A percentile compares a stretch with the other conserved stretches of the same genome.
phyloP scores from a whole-genome alignment of 768 basidiomycete species.

The Lactifluus rugatus region DNA sequence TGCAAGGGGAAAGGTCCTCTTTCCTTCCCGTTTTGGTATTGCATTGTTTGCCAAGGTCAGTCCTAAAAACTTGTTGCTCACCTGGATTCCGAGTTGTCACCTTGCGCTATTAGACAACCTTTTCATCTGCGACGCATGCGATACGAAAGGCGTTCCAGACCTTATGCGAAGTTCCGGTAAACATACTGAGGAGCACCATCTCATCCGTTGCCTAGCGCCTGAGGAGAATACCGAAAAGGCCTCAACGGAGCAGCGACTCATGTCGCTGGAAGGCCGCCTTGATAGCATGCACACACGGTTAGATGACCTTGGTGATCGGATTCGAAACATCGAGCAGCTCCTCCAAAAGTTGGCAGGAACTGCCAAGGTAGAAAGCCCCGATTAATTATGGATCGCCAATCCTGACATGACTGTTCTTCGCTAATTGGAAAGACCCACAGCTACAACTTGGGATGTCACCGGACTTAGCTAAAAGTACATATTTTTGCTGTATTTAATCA shows the following conservation, averaged over 20 bases:
- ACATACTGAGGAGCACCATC: neutral
- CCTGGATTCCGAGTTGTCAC: neutral
- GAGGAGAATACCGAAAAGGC: neutral
- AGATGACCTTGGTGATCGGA: neutral
- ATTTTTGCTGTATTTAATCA: no score
- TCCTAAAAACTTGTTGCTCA: no score
- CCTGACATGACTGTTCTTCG: neutral
- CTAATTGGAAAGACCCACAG: no score
- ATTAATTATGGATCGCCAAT: neutral
- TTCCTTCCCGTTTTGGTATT: slow-evolving; percentile 3
- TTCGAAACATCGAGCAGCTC: neutral
- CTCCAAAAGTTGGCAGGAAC: neutral
- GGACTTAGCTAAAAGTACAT: no score
- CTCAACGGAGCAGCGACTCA: neutral
- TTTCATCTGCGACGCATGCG: neutral
- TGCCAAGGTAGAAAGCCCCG: neutral
- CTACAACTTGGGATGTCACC: no score
- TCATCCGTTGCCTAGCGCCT: slow-evolving; percentile 1
- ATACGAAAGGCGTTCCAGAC: neutral
- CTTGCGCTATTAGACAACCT: neutral
- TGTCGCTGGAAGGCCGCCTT: slow-evolving; percentile 4
- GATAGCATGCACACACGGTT: neutral
- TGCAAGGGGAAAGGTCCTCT: slow-evolving; percentile 19
- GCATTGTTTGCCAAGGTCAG: neutral
- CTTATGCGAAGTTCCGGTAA: neutral